A percentile compares a stretch with the other conserved stretches of the same genome.
These are phyloP conservation scores for Arabis alpina DNA, from an alignment of 345 rosid species.

Conservation along the genomic window DNA sequence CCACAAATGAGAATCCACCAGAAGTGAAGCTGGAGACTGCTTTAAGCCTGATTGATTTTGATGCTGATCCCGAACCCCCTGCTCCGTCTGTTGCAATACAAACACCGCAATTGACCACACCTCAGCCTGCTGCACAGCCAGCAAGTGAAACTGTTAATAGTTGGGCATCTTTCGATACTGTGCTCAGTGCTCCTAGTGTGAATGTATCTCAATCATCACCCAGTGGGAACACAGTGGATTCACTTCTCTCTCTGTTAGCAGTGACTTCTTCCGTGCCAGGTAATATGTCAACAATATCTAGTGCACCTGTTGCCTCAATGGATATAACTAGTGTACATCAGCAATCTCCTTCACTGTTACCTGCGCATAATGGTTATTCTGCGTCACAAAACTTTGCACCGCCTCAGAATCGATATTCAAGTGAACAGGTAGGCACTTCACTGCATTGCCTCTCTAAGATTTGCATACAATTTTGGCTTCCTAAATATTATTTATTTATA, in stretches of 20 bases:
- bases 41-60: constrained; percentile 91
- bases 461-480: constrained; percentile 1
- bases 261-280: constrained; percentile 57
- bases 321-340: too few species aligned
- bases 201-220: constrained; percentile 61
- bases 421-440: constrained; percentile 59
- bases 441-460: constrained; percentile 21
- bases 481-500: constrained; percentile 13
- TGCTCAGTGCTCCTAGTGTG: constrained; percentile 25
- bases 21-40: constrained; percentile 69
- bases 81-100: constrained; percentile 47
- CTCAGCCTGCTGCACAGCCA: constrained; percentile 49
- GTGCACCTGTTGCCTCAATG: constrained; percentile 36
- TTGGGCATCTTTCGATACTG: constrained; percentile 42
- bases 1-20: constrained; percentile 60
- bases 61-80: constrained; percentile 76
- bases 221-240: constrained; percentile 64
- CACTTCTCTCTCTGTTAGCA: constrained; percentile 77
- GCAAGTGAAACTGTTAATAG: constrained; percentile 42
- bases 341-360: too few species aligned
- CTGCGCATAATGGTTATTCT: constrained; percentile 45
- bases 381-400: constrained; percentile 51
- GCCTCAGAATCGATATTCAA: constrained; percentile 50
- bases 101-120: constrained; percentile 45
- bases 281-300: constrained; percentile 48